Evolutionary conservation across 768 basidiomycete genomes (phyloP).

Genomic region (Macrolepiota albuminosa): DNA sequence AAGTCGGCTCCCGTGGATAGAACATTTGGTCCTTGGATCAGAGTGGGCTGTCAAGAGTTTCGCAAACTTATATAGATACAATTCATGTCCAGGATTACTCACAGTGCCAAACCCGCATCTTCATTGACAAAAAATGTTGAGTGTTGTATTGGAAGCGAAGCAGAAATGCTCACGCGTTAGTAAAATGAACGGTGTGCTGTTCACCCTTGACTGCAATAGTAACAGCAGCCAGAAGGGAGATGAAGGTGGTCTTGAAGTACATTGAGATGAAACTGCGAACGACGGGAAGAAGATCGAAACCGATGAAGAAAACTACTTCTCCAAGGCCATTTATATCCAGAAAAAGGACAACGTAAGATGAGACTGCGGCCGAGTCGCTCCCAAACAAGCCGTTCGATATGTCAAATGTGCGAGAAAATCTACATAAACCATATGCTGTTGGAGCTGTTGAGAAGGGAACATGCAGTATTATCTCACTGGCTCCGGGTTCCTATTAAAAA

Average conservation of each 20-base stretch:
- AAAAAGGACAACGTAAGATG: not conserved
- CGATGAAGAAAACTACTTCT: not conserved
- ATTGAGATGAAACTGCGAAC: not conserved
- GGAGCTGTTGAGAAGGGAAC: not conserved
- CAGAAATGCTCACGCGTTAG: constrained; percentile 21
- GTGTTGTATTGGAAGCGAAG: not conserved
- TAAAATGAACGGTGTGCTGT: constrained; percentile 31
- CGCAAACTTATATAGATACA: not conserved
- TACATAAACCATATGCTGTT: not conserved
- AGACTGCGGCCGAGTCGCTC: not conserved
- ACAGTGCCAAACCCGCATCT: constrained; percentile 32
- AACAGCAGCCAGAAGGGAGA: constrained; percentile 15
- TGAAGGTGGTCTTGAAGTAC: constrained; percentile 12
- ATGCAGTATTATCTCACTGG: not conserved
- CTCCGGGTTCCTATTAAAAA: not conserved
- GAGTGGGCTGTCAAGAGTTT: constrained; percentile 18
- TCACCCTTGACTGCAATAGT: constrained; percentile 23
- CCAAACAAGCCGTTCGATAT: not conserved
- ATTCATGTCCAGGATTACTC: not conserved
- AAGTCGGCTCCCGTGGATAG: constrained; percentile 26
- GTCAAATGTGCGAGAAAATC: not conserved
- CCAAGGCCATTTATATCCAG: not conserved
- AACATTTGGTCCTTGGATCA: constrained; percentile 25
- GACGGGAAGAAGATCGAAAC: not conserved
- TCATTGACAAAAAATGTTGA: not conserved